Conservation (phyloP, 2,329 filamentous ascomycete species). For the Nemania sp. region DNA sequence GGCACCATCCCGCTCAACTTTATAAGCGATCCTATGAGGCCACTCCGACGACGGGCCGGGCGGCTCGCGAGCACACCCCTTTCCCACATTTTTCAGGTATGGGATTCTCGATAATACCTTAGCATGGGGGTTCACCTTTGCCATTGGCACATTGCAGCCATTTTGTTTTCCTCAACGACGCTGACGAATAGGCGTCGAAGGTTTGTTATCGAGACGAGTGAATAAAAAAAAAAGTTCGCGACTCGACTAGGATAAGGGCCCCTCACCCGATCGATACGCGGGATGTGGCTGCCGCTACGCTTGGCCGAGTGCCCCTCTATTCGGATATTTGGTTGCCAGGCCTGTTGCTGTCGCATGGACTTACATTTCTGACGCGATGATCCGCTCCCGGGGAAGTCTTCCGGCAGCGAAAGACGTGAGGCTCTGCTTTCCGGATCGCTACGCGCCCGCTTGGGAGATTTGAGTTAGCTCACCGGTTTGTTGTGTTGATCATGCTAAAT, state of each 20-base stretch:
- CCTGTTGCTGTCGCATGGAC: slow-evolving; percentile 8
- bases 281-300: slow-evolving; percentile 6
- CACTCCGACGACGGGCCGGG: not conserved
- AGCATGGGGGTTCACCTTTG: slow-evolving; percentile 13
- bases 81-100: slow-evolving; percentile 8
- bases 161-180: not conserved
- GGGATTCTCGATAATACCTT: slow-evolving; percentile 10
- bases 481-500: not conserved
- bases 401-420: slow-evolving; percentile 19
- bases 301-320: not conserved
- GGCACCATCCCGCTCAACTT: slow-evolving; percentile 3
- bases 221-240: not conserved
- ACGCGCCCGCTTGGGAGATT: not conserved
- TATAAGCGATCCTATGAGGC: slow-evolving; percentile 5
- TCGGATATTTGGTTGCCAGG: slow-evolving; percentile 10
- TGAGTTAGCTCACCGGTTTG: not conserved
- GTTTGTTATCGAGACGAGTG: slow-evolving; percentile 9
- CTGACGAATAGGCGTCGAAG: slow-evolving; percentile 11
- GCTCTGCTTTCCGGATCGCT: slow-evolving; percentile 18
- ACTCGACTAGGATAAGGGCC: not conserved
- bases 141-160: not conserved
- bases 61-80: slow-evolving; percentile 6
- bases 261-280: slow-evolving; percentile 15
- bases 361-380: slow-evolving; percentile 12
- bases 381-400: slow-evolving; percentile 21